phyloP scores from a whole-genome alignment of 805 yeast species.

The Metschnikowia gruessii region DNA sequence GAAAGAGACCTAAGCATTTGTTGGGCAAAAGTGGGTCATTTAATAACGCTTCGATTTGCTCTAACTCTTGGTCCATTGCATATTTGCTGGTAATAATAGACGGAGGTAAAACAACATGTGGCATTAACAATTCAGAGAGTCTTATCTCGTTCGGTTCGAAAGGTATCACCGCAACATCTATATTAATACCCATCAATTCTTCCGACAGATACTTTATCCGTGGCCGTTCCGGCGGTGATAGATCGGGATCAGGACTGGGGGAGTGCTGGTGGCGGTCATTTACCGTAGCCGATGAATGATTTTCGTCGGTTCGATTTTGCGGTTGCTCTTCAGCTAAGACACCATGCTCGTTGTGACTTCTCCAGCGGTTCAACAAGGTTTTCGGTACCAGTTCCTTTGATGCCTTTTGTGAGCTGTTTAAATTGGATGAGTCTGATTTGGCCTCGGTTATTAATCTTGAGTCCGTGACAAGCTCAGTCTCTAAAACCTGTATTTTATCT shows the following conservation, averaged over 20 bases:
- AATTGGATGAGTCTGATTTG: constrained; percentile 1
- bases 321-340: neutral
- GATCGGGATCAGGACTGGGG: neutral
- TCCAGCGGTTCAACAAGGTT: constrained; percentile 8
- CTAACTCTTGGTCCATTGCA: constrained; percentile 8
- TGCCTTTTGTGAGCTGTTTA: constrained; percentile 1
- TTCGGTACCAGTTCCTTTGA: constrained; percentile 3
- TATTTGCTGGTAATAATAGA: neutral
- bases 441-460: neutral
- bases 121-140: constrained; percentile 11
- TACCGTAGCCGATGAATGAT: constrained; percentile 5
- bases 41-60: constrained; percentile 2
- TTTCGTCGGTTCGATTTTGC: neutral
- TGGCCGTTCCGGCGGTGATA: neutral
- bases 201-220: constrained; percentile 4
- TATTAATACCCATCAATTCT: constrained; percentile 4
- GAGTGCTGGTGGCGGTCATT: neutral
- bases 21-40: constrained; percentile 4
- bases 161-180: neutral
- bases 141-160: constrained; percentile 6
- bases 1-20: constrained; percentile 14
- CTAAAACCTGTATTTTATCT: neutral
- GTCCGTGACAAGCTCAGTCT: neutral
- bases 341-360: constrained; percentile 1
- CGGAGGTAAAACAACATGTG: constrained; percentile 2